A percentile compares a stretch with the other conserved stretches of the same genome.
These are phyloP conservation scores for Microbotryomycetes sp. DNA, from an alignment of 1,284 basidiomycete genomes.

Conservation along the genomic window DNA sequence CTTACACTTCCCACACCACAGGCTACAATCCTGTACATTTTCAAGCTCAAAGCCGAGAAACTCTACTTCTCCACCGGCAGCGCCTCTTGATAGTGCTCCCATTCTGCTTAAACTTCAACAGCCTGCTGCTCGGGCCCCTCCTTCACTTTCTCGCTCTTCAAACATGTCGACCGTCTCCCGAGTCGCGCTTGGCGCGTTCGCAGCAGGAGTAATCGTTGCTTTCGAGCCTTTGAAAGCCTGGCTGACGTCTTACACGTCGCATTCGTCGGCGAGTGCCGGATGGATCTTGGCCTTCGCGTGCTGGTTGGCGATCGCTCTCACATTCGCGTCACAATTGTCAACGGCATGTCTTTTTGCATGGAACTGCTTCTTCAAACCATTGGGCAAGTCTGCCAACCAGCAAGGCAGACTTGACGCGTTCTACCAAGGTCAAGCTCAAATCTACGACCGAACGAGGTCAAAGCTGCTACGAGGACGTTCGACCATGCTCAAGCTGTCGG, in stretches of 20 bases:
- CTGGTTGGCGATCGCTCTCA: not conserved
- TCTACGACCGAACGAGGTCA: constrained; percentile 60
- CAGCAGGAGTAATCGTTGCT: not conserved
- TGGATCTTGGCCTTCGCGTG: constrained; percentile 6
- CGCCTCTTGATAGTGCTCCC: no score
- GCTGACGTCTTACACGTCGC: constrained; percentile 6
- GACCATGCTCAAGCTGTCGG: constrained; percentile 62
- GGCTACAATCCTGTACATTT: no score
- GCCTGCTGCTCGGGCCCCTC: no score
- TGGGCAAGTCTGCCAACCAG: constrained; percentile 39
- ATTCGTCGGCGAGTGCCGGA: not conserved
- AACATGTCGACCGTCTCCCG: not conserved
- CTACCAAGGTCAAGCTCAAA: constrained; percentile 58
- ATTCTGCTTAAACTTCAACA: no score
- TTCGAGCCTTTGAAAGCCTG: constrained; percentile 12
- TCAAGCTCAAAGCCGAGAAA: no score
- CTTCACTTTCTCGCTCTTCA: no score
- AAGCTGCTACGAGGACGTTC: constrained; percentile 59
- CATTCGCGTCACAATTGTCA: constrained; percentile 3
- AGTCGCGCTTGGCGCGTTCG: not conserved
- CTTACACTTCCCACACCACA: no score
- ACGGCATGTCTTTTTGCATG: constrained; percentile 19
- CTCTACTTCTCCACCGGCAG: no score
- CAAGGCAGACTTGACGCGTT: constrained; percentile 47
- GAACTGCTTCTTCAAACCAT: constrained; percentile 43